A percentile compares a stretch with the other conserved stretches of the same genome.
These are phyloP conservation scores for Pyrenophora graminea DNA, from an alignment of 2,329 filamentous ascomycete genomes.

Conservation along the genomic window DNA sequence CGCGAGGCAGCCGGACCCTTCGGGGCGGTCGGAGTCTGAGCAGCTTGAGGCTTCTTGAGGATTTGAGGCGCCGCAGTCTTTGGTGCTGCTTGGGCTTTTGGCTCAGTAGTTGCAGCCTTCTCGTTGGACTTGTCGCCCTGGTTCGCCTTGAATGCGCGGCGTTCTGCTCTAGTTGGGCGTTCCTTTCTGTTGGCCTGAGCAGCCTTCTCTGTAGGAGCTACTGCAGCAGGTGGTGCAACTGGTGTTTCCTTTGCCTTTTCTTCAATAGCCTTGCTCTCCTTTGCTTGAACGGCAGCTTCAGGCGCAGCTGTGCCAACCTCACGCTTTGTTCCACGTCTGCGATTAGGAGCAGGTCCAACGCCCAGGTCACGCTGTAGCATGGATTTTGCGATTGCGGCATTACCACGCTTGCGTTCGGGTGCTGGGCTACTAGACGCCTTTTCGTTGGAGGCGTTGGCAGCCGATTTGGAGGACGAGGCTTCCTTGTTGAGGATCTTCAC, in stretches of 20 bases:
- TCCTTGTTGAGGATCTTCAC: slow-evolving; percentile 62
- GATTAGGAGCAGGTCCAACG: slow-evolving; percentile 52
- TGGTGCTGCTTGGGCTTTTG: slow-evolving; percentile 29
- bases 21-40: slow-evolving; percentile 30
- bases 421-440: slow-evolving; percentile 47
- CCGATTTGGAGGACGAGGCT: slow-evolving; percentile 40
- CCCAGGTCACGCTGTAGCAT: slow-evolving; percentile 68
- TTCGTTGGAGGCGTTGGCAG: slow-evolving; percentile 30
- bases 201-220: slow-evolving; percentile 31
- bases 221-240: slow-evolving; percentile 16
- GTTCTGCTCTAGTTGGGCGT: slow-evolving; percentile 45
- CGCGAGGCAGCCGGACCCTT: slow-evolving; percentile 40
- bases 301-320: slow-evolving; percentile 31
- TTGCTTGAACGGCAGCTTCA: slow-evolving; percentile 27
- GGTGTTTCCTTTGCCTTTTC: slow-evolving; percentile 37
- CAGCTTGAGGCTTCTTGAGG: slow-evolving; percentile 45
- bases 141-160: slow-evolving; percentile 45
- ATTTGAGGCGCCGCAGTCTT: slow-evolving; percentile 44
- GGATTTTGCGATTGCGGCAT: slow-evolving; percentile 57
- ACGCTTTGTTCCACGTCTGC: slow-evolving; percentile 46
- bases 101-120: slow-evolving; percentile 26
- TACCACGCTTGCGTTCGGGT: slow-evolving; percentile 58
- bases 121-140: slow-evolving; percentile 40
- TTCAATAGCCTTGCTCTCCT: slow-evolving; percentile 32
- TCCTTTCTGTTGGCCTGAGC: slow-evolving; percentile 44